Conservation (phyloP, 2,329 filamentous ascomycete species). For the Aspergillus eucalypticola region DNA sequence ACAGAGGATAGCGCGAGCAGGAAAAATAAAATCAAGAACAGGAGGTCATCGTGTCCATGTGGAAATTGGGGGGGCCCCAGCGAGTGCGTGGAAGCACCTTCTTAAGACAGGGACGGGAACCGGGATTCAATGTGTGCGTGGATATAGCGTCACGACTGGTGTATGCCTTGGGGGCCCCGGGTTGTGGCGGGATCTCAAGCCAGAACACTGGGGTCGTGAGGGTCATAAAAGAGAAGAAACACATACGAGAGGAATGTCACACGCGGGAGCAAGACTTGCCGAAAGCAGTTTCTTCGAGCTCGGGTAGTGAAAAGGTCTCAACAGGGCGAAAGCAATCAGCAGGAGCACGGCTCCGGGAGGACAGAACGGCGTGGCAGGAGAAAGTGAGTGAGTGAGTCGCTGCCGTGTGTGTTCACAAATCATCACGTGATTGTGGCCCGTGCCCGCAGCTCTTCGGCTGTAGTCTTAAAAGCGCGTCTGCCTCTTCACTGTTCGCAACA, state of each 20-base stretch:
- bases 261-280: not conserved
- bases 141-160: conserved; percentile 30
- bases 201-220: not conserved
- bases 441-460: not conserved
- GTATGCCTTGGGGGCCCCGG: conserved; percentile 15
- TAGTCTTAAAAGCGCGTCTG: no score
- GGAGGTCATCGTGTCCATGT: not conserved
- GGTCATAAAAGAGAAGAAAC: not conserved
- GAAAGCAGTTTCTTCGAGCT: not conserved
- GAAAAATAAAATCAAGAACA: not conserved
- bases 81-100: conserved; percentile 45
- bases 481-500: no score
- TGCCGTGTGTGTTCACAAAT: not conserved
- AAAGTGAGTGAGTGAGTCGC: not conserved
- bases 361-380: not conserved
- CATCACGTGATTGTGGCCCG: not conserved
- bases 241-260: not conserved
- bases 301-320: no score
- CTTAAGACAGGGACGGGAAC: conserved; percentile 21
- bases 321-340: not conserved
- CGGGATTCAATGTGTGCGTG: conserved; percentile 36
- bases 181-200: conserved; percentile 5
- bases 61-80: conserved; percentile 19
- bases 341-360: not conserved
- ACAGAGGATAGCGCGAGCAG: not conserved